A percentile compares a stretch with the other conserved stretches of the same genome.
Evolutionary conservation across 2,329 filamentous ascomycete species (phyloP).

Genomic region (Clonostachys byssicola): DNA sequence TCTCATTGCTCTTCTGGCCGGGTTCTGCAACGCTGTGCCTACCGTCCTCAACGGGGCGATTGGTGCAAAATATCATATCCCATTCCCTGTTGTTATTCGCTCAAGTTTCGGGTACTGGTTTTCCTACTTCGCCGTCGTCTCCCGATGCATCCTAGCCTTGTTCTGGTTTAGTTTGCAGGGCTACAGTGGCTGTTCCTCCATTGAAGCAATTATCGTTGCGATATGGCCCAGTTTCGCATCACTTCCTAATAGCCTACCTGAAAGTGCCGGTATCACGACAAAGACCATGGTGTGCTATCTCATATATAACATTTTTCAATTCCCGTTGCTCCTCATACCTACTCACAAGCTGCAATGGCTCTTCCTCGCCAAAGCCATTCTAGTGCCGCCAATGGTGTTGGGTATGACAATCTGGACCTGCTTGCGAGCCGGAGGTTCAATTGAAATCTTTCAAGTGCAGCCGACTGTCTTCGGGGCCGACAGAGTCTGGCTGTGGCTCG

Average conservation of each 20-base stretch:
- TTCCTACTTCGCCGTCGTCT: constrained; percentile 20
- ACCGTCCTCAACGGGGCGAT: constrained; percentile 36
- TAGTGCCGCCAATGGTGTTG: constrained; percentile 8
- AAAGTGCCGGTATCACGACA: constrained; percentile 11
- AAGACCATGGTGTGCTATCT: constrained; percentile 35
- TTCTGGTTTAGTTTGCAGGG: constrained; percentile 22
- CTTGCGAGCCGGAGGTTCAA: neutral
- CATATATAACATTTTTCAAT: constrained; percentile 41
- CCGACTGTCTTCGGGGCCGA: neutral
- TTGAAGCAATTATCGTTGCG: constrained; percentile 22
- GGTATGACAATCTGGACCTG: constrained; percentile 23
- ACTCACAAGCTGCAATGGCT: constrained; percentile 27
- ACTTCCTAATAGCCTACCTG: constrained; percentile 16
- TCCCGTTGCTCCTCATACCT: constrained; percentile 29
- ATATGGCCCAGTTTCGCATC: constrained; percentile 25
- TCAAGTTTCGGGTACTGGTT: constrained; percentile 20
- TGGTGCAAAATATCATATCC: constrained; percentile 20
- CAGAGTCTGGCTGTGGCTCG: neutral
- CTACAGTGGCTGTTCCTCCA: constrained; percentile 19
- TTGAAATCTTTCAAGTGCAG: neutral
- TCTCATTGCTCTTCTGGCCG: constrained; percentile 40
- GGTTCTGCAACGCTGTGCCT: constrained; percentile 38
- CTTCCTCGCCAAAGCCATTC: constrained; percentile 24
- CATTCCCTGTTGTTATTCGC: constrained; percentile 21
- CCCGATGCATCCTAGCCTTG: constrained; percentile 19